phyloP scores from a whole-genome alignment of 2,329 filamentous ascomycete species.

The Ceratocystis papillata region DNA sequence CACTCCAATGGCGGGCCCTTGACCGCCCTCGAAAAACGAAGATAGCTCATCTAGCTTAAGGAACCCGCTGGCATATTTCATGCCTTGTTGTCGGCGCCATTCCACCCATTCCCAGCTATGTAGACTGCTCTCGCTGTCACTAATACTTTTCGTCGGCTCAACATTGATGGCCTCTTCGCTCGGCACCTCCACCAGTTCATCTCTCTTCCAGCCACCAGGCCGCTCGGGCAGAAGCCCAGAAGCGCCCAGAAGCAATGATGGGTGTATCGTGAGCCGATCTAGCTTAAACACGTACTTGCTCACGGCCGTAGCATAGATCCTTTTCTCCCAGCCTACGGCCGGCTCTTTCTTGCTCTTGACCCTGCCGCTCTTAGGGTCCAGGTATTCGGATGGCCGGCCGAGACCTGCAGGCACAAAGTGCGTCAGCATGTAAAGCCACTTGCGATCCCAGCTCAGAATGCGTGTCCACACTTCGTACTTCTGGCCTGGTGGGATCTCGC shows the following conservation, averaged over 20 bases:
- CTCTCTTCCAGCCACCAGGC: slow-evolving; percentile 52
- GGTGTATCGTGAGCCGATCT: slow-evolving; percentile 71
- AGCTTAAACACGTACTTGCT: slow-evolving; percentile 78
- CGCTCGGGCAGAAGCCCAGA: slow-evolving; percentile 63
- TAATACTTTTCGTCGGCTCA: slow-evolving; percentile 16
- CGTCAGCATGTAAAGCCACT: slow-evolving; percentile 68
- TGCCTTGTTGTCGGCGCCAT: slow-evolving; percentile 43
- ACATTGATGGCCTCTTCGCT: slow-evolving; percentile 30
- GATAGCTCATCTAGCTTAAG: slow-evolving; percentile 46
- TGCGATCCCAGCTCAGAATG: slow-evolving; percentile 64
- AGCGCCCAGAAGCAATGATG: slow-evolving; percentile 60
- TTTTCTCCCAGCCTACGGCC: slow-evolving; percentile 42
- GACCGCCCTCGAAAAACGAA: slow-evolving; percentile 43
- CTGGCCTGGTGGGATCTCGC: slow-evolving; percentile 59
- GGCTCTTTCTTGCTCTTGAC: slow-evolving; percentile 33
- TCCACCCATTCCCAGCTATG: slow-evolving; percentile 52
- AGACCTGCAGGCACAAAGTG: slow-evolving; percentile 58
- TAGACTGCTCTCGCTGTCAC: slow-evolving; percentile 26
- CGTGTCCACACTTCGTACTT: slow-evolving; percentile 64
- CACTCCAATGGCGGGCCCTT: slow-evolving; percentile 41
- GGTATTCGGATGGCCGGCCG: slow-evolving; percentile 45
- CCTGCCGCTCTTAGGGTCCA: slow-evolving; percentile 38
- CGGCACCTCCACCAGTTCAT: slow-evolving; percentile 33
- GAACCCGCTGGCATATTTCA: slow-evolving; percentile 46
- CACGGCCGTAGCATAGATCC: slow-evolving; percentile 59